These are phyloP conservation scores for Lachnellula subtilissima DNA, from an alignment of 2,329 filamentous ascomycete genomes.

Conservation along the genomic window DNA sequence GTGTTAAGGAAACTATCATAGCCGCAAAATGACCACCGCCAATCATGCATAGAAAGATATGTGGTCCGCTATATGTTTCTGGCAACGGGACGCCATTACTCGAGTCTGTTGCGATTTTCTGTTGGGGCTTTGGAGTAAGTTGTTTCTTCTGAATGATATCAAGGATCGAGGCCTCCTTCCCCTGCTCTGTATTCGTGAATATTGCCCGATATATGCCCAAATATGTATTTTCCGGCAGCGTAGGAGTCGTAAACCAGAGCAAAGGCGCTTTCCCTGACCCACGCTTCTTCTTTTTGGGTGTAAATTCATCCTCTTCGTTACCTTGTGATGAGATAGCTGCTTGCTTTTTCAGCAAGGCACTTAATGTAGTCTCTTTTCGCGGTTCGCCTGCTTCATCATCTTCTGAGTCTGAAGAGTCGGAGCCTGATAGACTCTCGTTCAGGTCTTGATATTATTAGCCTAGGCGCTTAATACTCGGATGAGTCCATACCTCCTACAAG, in stretches of 20 bases:
- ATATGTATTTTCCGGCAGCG: conserved; percentile 71
- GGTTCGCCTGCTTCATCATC: conserved; percentile 52
- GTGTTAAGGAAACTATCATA: conserved; percentile 87
- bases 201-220: conserved; percentile 83
- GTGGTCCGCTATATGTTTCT: conserved; percentile 63
- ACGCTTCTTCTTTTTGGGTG: conserved; percentile 44
- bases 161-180: conserved; percentile 55
- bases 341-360: conserved; percentile 75
- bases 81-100: conserved; percentile 54
- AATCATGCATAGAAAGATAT: conserved; percentile 97
- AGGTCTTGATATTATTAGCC: conserved; percentile 46
- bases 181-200: conserved; percentile 68
- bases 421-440: conserved; percentile 89
- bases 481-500: conserved; percentile 54
- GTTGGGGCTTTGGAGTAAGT: conserved; percentile 54
- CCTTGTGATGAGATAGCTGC: conserved; percentile 59
- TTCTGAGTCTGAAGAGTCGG: conserved; percentile 65
- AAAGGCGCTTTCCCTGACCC: conserved; percentile 66
- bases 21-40: conserved; percentile 96
- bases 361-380: conserved; percentile 66
- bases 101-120: conserved; percentile 43
- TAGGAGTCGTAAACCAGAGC: conserved; percentile 77
- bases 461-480: neutral
- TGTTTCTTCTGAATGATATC: conserved; percentile 73
- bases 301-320: conserved; percentile 42